Base-by-base conservation (phyloP, 768 basidiomycete species). In the Strobilomyces dryophilus region DNA sequence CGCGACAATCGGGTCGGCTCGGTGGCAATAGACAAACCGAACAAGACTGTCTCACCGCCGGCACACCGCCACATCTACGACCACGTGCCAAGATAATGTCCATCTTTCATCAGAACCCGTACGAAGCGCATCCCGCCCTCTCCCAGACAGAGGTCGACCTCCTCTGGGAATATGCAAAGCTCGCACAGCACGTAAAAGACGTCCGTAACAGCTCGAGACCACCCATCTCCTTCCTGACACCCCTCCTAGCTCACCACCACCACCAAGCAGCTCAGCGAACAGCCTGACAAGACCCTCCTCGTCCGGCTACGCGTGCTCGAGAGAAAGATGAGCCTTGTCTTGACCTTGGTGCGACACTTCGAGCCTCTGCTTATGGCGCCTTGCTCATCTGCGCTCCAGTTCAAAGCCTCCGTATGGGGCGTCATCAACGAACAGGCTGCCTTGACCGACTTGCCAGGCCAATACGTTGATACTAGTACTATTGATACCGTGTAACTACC, bases 391-490 rank as follows among this genome's bases (percentile, higher is more conserved):
- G 3, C 47, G 0, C 20, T 20, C 18, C 60, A 94, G 92, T 98
- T 94, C 81, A 95, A 97, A 73, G 93, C 89, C 0, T 95, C 95
- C 11, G 92, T 95, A 1, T 95, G 93, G 92, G 91, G 87, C 14
- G 87, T 95, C 49, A 87, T 97, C 66, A 90, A 87, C 66, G 87
- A 91, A 61, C 86, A 89, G 61, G 79, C 81, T 31, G 64, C 55
- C n/a, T 37, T 37, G 47, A 57, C 49, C 11, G 61, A 58, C 45
- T 49, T 40, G 40, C 52, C 60, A 12, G 61, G 41, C 20, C 52
- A 59, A 45, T 55, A 58, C 21, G 47, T 58, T 18, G 61, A 67
- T 55, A 54, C 43, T 8, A 26, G 49, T 34, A 45, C 42, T 27
- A 57, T 54, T 31, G 43, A 47, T n/a, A 2, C 58, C 45, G 46